Conservation (phyloP, 2,329 filamentous ascomycete species). For the Bertia moriformis region DNA sequence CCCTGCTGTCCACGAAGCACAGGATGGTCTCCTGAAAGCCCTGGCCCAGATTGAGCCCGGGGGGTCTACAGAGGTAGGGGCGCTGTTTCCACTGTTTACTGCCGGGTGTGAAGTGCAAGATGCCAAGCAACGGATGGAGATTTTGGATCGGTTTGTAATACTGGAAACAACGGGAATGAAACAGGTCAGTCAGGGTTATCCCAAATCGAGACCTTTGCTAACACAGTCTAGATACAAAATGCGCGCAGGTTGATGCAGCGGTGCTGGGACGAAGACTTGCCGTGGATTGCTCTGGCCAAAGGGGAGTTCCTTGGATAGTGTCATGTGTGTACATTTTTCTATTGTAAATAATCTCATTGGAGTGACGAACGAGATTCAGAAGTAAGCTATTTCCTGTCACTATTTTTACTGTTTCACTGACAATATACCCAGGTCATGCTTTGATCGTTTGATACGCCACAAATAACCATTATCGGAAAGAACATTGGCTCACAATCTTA, state of each 20-base stretch:
- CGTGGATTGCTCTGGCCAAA: conserved; percentile 54
- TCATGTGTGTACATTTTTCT: not conserved
- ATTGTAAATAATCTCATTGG: too few species aligned
- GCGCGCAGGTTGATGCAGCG: conserved; percentile 52
- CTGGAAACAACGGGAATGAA: conserved; percentile 65
- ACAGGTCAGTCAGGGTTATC: conserved; percentile 35
- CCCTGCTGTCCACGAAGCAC: conserved; percentile 43
- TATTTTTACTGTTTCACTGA: too few species aligned
- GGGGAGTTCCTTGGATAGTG: conserved; percentile 54
- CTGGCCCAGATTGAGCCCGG: conserved; percentile 48
- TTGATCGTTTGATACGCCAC: too few species aligned
- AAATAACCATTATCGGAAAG: too few species aligned
- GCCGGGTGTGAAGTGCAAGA: conserved; percentile 62
- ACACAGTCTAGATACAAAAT: conserved; percentile 29
- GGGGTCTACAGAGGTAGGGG: conserved; percentile 58
- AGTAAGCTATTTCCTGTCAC: too few species aligned
- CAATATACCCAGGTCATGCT: too few species aligned
- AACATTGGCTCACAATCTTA: too few species aligned
- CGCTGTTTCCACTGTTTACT: conserved; percentile 71
- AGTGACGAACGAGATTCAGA: too few species aligned
- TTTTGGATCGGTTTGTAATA: conserved; percentile 49
- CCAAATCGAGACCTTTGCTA: conserved; percentile 4
- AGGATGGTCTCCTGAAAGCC: conserved; percentile 46
- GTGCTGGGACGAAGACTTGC: conserved; percentile 52
- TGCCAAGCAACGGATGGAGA: conserved; percentile 33